Conservation (phyloP, 192 early-diverging fungal genomes). For the Coemansia sp. region DNA sequence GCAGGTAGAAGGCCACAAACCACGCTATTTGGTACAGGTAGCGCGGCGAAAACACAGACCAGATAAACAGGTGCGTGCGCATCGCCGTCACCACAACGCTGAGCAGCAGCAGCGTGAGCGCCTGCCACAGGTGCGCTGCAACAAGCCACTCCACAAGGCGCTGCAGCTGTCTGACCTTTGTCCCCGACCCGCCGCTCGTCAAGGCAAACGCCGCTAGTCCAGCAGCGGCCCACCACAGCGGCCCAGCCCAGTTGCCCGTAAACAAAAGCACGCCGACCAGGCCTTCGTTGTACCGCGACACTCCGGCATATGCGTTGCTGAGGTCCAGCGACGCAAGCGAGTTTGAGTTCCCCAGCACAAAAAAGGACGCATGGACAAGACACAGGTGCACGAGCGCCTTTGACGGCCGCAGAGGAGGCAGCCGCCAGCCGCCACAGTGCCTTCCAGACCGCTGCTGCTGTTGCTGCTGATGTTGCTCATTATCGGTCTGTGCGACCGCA, state of each 20-base stretch:
- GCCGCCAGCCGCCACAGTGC: not conserved
- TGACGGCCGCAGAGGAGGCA: conserved; percentile 27
- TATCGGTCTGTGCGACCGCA: not conserved
- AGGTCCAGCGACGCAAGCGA: conserved; percentile 76
- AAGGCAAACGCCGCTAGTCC: conserved; percentile 26
- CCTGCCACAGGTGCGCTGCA: conserved; percentile 43
- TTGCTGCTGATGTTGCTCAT: not conserved
- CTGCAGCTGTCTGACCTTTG: not conserved
- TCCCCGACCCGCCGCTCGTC: not conserved
- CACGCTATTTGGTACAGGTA: conserved; percentile 74
- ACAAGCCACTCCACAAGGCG: conserved; percentile 12
- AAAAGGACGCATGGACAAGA: conserved; percentile 60
- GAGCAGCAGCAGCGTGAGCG: conserved; percentile 54
- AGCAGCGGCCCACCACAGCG: conserved; percentile 62
- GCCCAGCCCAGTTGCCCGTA: conserved; percentile 68
- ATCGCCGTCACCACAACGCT: conserved; percentile 63
- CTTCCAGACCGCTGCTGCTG: not conserved
- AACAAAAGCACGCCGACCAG: conserved; percentile 68
- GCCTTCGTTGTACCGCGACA: conserved; percentile 60
- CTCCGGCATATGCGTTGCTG: conserved; percentile 71
- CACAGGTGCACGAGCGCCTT: conserved; percentile 45
- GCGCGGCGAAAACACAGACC: conserved; percentile 82
- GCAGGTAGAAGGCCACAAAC: conserved; percentile 49
- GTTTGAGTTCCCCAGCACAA: conserved; percentile 69
- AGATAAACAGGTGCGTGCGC: conserved; percentile 73